A percentile compares a stretch with the other conserved stretches of the same genome.
Evolutionary conservation across 2,329 filamentous ascomycete genomes (phyloP).

Genomic region (Dichotomopilus funicola): DNA sequence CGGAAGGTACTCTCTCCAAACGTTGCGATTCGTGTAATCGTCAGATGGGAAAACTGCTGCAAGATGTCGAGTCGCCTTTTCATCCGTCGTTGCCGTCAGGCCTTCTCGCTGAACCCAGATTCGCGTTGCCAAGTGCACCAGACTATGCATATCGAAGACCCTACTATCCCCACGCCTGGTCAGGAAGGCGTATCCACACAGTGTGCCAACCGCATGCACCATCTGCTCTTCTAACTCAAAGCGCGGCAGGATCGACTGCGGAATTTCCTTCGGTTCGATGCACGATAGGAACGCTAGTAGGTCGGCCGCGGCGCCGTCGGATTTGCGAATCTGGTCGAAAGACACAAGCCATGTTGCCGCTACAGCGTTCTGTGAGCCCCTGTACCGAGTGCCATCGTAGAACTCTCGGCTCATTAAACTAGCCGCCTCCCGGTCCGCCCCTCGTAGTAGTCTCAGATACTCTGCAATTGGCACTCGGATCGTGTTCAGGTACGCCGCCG

Average conservation of each 20-base stretch:
- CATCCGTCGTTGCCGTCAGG: not conserved
- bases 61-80: slow-evolving; percentile 15
- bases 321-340: slow-evolving; percentile 32
- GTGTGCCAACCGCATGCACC: slow-evolving; percentile 27
- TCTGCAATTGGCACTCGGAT: slow-evolving; percentile 5
- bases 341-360: slow-evolving; percentile 29
- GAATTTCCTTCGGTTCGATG: slow-evolving; percentile 33
- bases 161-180: slow-evolving; percentile 19
- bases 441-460: slow-evolving; percentile 31
- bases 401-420: slow-evolving; percentile 31
- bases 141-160: slow-evolving; percentile 32
- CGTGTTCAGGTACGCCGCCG: slow-evolving; percentile 14
- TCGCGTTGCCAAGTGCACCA: slow-evolving; percentile 31
- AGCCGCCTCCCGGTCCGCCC: slow-evolving; percentile 27
- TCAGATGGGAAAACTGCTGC: slow-evolving; percentile 7
- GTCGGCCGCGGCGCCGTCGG: slow-evolving; percentile 27
- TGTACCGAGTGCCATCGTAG: slow-evolving; percentile 17
- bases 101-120: slow-evolving; percentile 25
- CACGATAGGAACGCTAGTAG: slow-evolving; percentile 35
- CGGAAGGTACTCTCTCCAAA: slow-evolving; percentile 26
- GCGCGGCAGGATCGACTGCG: slow-evolving; percentile 27
- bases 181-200: slow-evolving; percentile 31
- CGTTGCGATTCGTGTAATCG: slow-evolving; percentile 13
- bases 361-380: slow-evolving; percentile 9
- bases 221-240: slow-evolving; percentile 12